Evolutionary conservation across 2,329 filamentous ascomycete species (phyloP), one percentile per base, ranked within the genome.

Genomic region (Fusarium globosum): DNA sequence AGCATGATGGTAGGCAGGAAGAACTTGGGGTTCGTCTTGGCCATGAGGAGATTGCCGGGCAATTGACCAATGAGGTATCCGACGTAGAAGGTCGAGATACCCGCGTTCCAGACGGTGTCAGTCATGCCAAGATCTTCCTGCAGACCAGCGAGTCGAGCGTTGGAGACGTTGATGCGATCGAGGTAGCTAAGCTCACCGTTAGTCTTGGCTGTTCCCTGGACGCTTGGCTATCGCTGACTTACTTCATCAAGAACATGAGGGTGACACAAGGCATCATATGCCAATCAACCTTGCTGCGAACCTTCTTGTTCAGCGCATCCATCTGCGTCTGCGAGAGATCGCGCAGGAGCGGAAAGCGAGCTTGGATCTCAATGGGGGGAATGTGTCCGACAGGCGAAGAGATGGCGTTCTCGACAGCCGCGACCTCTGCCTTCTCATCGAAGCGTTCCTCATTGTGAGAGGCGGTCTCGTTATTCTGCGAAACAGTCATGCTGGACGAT

Each of bases 101-200:
- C 85, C 48, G 81, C 76, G 20, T 78, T 81, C 79, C 85, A 87
- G 36, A 82, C 73, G 0, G 75, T 80, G 42, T 82, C 79, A 20
- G 69, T 73, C 75, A 84, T 82, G 53, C 75, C 56, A 4, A 86
- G 77, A 69, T 83, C 83, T 15, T 78, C 66, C 63, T 82, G 79
- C 30, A 84, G 79, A 13, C 81, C 81, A 13, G 81, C 81, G 12
- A 84, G 79, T 36, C 81, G 80, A 13, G 82, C 82, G 65, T 83
- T 84, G 58, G 85, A 86, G 26, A 88, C 85, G 69, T 88, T 88
- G 46, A 86, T 86, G 56, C 86, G 81, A 71, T 87, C 86, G 41
- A 88, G 81, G 75, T 87, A 88, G 76, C 85, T 87, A 30, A 36
- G 28, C 20, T 14, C 10, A 21, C 8, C 0, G 28, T 69, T 38